phyloP scores from a whole-genome alignment of 192 early-diverging fungal genomes.

The Haplosporangium gracile region DNA sequence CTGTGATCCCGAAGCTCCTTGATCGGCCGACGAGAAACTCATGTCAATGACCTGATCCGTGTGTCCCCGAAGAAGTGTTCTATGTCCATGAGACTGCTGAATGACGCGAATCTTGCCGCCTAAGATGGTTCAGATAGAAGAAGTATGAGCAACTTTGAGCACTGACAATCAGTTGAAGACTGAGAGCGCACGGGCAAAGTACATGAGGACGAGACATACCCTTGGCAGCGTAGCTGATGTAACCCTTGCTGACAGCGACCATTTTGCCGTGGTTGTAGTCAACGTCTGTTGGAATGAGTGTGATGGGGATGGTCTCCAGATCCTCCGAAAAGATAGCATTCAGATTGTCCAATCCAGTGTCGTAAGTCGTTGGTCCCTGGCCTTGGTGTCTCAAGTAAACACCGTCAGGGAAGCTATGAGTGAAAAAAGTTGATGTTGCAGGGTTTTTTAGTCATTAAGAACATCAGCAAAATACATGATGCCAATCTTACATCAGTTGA shows the following conservation, averaged over 20 bases:
- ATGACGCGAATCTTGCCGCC: constrained; percentile 58
- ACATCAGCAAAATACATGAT: too few relatives aligned
- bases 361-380: constrained; percentile 34
- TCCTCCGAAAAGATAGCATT: constrained; percentile 55
- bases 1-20: constrained; percentile 9
- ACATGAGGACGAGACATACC: constrained; percentile 25
- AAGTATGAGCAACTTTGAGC: background rate
- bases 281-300: constrained; percentile 56
- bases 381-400: constrained; percentile 46
- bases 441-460: background rate
- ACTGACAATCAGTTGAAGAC: background rate
- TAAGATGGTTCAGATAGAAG: constrained; percentile 1
- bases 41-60: constrained; percentile 55
- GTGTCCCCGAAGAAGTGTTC: constrained; percentile 56
- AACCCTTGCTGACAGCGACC: constrained; percentile 59
- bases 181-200: background rate
- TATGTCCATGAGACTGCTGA: constrained; percentile 52
- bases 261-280: constrained; percentile 60
- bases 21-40: constrained; percentile 32
- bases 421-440: background rate
- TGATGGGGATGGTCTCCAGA: constrained; percentile 58
- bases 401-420: constrained; percentile 58
- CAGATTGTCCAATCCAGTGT: constrained; percentile 53
- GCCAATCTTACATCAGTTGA: background rate
- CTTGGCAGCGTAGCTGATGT: constrained; percentile 64